Percentiles rank a stretch among this genome's conserved stretches.
Conservation (phyloP, 106 monocot species). For the Iris macrosiphon region DNA sequence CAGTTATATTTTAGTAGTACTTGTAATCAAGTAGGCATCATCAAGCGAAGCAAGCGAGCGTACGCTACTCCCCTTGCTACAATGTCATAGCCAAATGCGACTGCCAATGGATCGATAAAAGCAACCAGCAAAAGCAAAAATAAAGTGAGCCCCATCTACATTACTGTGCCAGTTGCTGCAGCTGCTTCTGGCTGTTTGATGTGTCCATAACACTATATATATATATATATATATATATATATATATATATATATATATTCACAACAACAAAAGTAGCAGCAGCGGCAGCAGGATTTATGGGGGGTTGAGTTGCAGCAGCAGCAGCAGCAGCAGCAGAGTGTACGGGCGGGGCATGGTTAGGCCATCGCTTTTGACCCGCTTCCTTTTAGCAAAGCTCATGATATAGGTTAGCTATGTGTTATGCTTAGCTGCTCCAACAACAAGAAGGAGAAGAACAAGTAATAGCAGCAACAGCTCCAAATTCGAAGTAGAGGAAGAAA, state of each 20-base stretch:
- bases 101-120: too few relatives aligned
- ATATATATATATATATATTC: neutral
- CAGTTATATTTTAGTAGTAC: neutral
- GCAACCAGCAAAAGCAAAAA: too few relatives aligned
- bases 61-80: too few relatives aligned
- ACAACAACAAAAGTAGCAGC: neutral
- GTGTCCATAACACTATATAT: neutral
- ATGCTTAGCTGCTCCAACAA: too few relatives aligned
- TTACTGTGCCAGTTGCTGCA: too few relatives aligned
- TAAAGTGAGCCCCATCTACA: too few relatives aligned
- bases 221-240: neutral
- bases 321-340: conserved; percentile 1
- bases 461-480: neutral
- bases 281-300: conserved; percentile 4
- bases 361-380: conserved; percentile 13
- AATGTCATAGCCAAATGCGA: too few relatives aligned
- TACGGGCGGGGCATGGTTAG: conserved; percentile 5
- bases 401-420: too few relatives aligned
- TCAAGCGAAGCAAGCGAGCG: too few relatives aligned
- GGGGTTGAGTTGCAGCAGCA: neutral
- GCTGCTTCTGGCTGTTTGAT: neutral
- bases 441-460: neutral
- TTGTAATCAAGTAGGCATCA: too few relatives aligned
- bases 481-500: neutral
- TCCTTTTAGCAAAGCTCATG: conserved; percentile 24